Base-by-base conservation (phyloP, 768 basidiomycete genomes). In the Tricholomella constricta region DNA sequence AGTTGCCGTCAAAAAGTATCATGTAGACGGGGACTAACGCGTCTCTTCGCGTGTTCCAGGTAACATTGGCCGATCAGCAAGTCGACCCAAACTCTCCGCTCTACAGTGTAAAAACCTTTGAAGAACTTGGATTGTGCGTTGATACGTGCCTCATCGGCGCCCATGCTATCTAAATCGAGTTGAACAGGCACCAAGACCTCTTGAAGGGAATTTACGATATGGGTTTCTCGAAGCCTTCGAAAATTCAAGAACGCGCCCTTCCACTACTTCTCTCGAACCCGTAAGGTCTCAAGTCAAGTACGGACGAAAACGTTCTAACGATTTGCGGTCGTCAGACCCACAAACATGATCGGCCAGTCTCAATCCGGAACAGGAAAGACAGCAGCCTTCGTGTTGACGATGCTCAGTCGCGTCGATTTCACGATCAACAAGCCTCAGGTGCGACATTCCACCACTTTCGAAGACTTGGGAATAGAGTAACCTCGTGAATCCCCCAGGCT, bases 301-400 rank as follows among this genome's bases (percentile, higher is more conserved):
- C 6, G 20, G 4, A 25, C 26, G 5, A 20, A 22, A 40, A 12
- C 10, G 17, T 20, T n/a, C 6, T 1, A 26, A 14, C 35, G 19
- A 48, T 19, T 11, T 11, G 6, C 32, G 15, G 22, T 22, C 19
- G 57, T n/a, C 65, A 99, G 96, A n/a, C 89, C 96, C 10, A 88
- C 86, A 47, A 98, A 98, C 72, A 95, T 98, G 89, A 98, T 98
- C 66, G 97, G 94, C 15, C 97, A 99, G 74, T 98, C 95, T 46
- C 97, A 99, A 65, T 98, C 97, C 29, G 97, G 97, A 34, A 99
- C 97, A 8, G 97, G 97, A 44, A 99, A 99, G 76, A 98, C 97
- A 2, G 97, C 97, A 4, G 97, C 97, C 9, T 99, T 99, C 68
- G 92, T 94, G 11, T 78, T 99, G 44, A 95, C 96, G 10, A 98